These are phyloP conservation scores for Nelumbo lutea DNA, from an alignment of 164 flowering plant species.

Conservation along the genomic window DNA sequence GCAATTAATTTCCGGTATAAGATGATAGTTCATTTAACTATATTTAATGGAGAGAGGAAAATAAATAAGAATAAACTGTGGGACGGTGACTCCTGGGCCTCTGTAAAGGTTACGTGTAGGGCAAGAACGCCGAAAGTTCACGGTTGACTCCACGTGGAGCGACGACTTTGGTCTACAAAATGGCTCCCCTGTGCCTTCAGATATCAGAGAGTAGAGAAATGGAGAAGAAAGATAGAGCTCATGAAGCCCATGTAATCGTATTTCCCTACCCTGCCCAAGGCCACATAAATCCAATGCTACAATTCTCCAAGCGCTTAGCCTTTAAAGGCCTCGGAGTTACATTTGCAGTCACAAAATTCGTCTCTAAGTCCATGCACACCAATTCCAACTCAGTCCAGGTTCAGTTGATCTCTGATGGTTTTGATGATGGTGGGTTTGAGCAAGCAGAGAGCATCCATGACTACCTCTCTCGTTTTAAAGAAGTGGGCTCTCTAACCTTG, in stretches of 20 bases:
- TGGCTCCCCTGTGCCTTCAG: no score
- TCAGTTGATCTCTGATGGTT: constrained; percentile 32
- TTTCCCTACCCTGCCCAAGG: constrained; percentile 3
- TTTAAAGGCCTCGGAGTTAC: neutral
- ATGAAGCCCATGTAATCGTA: neutral
- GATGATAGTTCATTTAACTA: no score
- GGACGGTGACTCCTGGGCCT: no score
- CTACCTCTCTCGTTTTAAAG: constrained; percentile 4
- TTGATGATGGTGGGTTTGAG: constrained; percentile 21
- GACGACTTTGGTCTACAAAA: no score
- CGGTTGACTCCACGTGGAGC: no score
- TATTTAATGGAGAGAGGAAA: no score
- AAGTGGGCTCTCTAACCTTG: neutral
- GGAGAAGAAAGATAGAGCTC: no score
- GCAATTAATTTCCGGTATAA: no score
- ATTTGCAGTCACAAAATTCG: neutral
- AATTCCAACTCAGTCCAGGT: neutral
- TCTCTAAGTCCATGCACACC: neutral
- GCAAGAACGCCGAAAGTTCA: no score
- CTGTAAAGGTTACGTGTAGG: no score
- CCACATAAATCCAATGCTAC: constrained; percentile 12
- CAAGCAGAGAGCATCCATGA: constrained; percentile 11
- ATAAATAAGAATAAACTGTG: no score
- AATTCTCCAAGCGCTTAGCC: constrained; percentile 5
- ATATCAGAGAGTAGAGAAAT: no score